A percentile compares a stretch with the other conserved stretches of the same genome.
Evolutionary conservation across 805 yeast genomes (phyloP).

Genomic region (Metschnikowia borealis): DNA sequence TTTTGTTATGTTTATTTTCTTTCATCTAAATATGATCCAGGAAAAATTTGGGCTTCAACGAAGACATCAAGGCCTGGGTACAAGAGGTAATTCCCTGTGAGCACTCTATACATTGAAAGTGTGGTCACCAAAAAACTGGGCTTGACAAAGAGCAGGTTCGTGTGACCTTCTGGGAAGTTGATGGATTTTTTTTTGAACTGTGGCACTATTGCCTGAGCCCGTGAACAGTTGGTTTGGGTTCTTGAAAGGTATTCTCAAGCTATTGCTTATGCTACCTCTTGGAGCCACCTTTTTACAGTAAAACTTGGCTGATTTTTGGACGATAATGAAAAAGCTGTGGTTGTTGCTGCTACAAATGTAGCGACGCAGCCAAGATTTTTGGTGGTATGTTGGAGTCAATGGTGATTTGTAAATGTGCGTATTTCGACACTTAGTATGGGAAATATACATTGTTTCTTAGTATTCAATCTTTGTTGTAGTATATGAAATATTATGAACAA

Average conservation of each 20-base stretch:
- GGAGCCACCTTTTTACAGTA: constrained; percentile 77
- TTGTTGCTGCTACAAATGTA: constrained; percentile 81
- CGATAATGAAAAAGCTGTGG: constrained; percentile 60
- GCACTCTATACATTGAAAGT: constrained; percentile 58
- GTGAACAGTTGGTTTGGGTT: constrained; percentile 85
- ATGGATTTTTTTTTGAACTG: constrained; percentile 95
- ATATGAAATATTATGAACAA: too few relatives aligned
- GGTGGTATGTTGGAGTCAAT: too few relatives aligned
- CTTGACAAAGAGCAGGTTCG: constrained; percentile 42
- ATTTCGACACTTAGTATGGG: too few relatives aligned
- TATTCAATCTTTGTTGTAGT: too few relatives aligned
- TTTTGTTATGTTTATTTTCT: too few relatives aligned
- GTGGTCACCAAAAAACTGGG: constrained; percentile 33
- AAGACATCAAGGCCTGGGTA: constrained; percentile 89
- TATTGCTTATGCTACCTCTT: constrained; percentile 55
- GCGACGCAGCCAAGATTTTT: constrained; percentile 76
- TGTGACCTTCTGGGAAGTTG: constrained; percentile 73
- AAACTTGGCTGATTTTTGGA: constrained; percentile 84
- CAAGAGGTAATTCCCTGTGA: constrained; percentile 77
- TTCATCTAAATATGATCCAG: too few relatives aligned
- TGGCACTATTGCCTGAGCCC: constrained; percentile 91
- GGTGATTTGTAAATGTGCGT: too few relatives aligned
- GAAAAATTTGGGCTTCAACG: constrained; percentile 31
- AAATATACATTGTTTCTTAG: too few relatives aligned
- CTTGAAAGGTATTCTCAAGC: constrained; percentile 88